Conservation (phyloP, 805 yeast genomes). For the Candida yuanshanica region DNA sequence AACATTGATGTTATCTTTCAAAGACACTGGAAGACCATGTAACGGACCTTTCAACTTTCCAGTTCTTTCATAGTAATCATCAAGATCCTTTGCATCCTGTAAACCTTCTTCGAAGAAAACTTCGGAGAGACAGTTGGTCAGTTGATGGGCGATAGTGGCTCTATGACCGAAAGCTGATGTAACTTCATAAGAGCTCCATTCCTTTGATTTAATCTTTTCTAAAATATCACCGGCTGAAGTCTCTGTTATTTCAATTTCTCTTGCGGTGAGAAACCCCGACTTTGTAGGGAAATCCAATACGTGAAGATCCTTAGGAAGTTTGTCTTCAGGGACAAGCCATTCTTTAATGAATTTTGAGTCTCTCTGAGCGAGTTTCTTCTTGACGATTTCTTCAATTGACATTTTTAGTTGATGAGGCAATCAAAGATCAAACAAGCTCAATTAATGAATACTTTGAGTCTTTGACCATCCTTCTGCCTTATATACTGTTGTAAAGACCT, state of each 20-base stretch:
- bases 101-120: conserved; percentile 53
- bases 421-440: background rate
- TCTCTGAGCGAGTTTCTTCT: conserved; percentile 33
- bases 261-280: conserved; percentile 28
- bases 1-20: conserved; percentile 40
- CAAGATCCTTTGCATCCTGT: conserved; percentile 47
- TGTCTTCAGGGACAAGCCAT: conserved; percentile 32
- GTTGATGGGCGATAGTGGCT: conserved; percentile 53
- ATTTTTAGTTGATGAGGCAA: background rate
- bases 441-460: background rate
- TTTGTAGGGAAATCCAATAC: conserved; percentile 31
- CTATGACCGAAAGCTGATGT: conserved; percentile 48
- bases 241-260: conserved; percentile 31
- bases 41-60: conserved; percentile 57
- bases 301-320: conserved; percentile 22
- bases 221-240: conserved; percentile 15
- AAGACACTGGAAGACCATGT: conserved; percentile 62
- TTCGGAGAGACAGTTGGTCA: conserved; percentile 32
- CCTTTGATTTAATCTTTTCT: conserved; percentile 25
- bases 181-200: conserved; percentile 40
- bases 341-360: conserved; percentile 37
- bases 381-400: conserved; percentile 10
- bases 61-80: conserved; percentile 38
- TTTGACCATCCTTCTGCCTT: background rate
- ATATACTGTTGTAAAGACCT: no score